Evolutionary conservation across 345 rosid species (phyloP), one percentile per base, ranked within the genome.

Genomic region (Eucalyptus victrix): DNA sequence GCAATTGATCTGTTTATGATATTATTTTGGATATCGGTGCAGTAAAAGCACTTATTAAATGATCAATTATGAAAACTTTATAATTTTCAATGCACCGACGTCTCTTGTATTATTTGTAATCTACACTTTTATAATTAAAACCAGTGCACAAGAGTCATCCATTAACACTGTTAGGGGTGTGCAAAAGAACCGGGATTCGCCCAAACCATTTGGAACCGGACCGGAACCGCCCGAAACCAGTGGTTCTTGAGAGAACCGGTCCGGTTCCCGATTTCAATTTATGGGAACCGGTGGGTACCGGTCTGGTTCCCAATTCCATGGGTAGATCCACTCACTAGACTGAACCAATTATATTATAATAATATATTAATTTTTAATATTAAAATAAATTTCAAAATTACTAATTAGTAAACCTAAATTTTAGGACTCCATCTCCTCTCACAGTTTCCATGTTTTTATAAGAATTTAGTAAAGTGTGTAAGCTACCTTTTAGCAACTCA

Each of bases 181-280:
- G 16, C 6, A 49, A 49, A 49, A 49, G 16, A 49, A 49, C 5
- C 5, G 12, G 50, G 2, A 49, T 0, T 6, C 2, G 6, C 5
- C 50, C 6, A 6, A 49, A 49, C 50, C 6, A 0, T 16, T 1
- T 4, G 2, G 5, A 47, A 12, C 49, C 1, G 2, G 49, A 11
- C 0, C 49, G 4, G 4, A 47, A 47, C 6, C 1, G 50, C 50
- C 5, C 2, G 1, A 1, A 49, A 49, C 50, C 5, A 13, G 6
- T 49, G 50, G 6, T 49, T 49, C 15, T 13, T 49, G 50, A 49
- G 50, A 1, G 16, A 49, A 49, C 15, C 15, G 0, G 5, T 49
- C 49, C 2, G 0, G 1, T 49, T 49, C 15, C 49, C 50, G 2
- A 0, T 49, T 49, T 2, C 50, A 49, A 49, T 49, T 49, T 49